Evolutionary conservation across 2,329 filamentous ascomycete species (phyloP).

Genomic region (Pseudocercospora vitis): DNA sequence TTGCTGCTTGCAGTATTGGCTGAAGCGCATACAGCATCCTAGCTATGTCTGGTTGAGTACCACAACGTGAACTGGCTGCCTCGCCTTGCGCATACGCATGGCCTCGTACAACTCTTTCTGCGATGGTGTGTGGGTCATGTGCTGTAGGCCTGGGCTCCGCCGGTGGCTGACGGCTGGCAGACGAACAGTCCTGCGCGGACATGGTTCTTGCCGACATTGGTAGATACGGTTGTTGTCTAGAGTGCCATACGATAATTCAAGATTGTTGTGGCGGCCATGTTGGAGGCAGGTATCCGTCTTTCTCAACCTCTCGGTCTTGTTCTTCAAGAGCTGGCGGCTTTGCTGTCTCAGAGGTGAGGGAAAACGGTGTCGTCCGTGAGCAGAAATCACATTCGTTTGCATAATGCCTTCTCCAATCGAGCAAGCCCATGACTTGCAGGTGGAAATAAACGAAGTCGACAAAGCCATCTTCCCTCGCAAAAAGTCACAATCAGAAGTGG

Average conservation of each 20-base stretch:
- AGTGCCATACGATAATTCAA: slow-evolving; percentile 11
- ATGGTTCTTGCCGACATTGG: slow-evolving; percentile 6
- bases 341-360: slow-evolving; percentile 6
- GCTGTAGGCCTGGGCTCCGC: slow-evolving; percentile 9
- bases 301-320: slow-evolving; percentile 1
- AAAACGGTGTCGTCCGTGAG: background rate
- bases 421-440: slow-evolving; percentile 11
- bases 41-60: slow-evolving; percentile 2
- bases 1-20: background rate
- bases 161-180: slow-evolving; percentile 4
- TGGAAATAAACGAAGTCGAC: slow-evolving; percentile 7
- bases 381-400: background rate
- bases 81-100: slow-evolving; percentile 6
- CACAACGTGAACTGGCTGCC: background rate
- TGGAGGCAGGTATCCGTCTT: slow-evolving; percentile 11
- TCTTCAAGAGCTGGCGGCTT: slow-evolving; percentile 1
- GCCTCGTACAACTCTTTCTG: background rate
- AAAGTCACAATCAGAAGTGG: slow-evolving; percentile 13
- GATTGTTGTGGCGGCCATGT: slow-evolving; percentile 10
- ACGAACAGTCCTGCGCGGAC: background rate
- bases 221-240: slow-evolving; percentile 7
- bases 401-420: slow-evolving; percentile 13
- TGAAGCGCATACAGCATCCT: background rate
- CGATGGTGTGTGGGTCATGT: slow-evolving; percentile 5
- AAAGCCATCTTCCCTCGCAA: slow-evolving; percentile 5